phyloP scores from a whole-genome alignment of 1,284 basidiomycete genomes.

The Trametes versicolor region DNA sequence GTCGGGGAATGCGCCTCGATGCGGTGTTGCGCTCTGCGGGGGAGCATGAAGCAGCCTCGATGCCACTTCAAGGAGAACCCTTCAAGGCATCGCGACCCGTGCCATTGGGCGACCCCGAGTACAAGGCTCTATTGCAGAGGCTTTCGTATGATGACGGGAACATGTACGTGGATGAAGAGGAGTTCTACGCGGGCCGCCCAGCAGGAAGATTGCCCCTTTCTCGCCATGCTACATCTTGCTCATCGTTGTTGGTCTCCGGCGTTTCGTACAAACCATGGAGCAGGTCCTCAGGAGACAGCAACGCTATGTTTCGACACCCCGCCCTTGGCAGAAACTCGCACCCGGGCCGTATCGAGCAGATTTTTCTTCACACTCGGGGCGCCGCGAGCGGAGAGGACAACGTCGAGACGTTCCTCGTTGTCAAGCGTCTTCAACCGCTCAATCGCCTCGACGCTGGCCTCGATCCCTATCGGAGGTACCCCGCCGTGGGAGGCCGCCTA shows the following conservation, averaged over 20 bases:
- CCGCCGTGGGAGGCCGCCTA: conserved; percentile 2
- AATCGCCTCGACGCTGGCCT: not conserved
- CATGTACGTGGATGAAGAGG: not conserved
- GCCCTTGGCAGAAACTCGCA: not conserved
- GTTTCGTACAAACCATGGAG: conserved; percentile 3
- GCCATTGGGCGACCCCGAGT: not conserved
- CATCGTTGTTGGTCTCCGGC: conserved; percentile 3
- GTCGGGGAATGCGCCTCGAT: conserved; percentile 25
- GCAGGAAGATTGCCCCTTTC: not conserved
- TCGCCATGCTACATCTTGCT: not conserved
- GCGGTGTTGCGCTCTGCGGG: not conserved
- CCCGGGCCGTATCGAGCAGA: conserved; percentile 9
- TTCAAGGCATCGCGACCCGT: not conserved
- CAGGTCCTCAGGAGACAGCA: conserved; percentile 6
- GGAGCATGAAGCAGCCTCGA: not conserved
- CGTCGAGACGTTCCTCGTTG: not conserved
- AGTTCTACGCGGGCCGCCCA: not conserved
- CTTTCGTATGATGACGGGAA: not conserved
- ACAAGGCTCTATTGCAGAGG: not conserved
- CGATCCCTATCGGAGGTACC: not conserved
- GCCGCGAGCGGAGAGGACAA: not conserved
- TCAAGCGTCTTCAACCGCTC: not conserved
- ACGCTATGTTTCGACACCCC: conserved; percentile 15
- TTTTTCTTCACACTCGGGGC: conserved; percentile 2
- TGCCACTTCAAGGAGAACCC: not conserved